A percentile compares a stretch with the other conserved stretches of the same genome.
Evolutionary conservation across 371 early-diverging fungal genomes (phyloP).

Genomic region (Rhizopus sp.): DNA sequence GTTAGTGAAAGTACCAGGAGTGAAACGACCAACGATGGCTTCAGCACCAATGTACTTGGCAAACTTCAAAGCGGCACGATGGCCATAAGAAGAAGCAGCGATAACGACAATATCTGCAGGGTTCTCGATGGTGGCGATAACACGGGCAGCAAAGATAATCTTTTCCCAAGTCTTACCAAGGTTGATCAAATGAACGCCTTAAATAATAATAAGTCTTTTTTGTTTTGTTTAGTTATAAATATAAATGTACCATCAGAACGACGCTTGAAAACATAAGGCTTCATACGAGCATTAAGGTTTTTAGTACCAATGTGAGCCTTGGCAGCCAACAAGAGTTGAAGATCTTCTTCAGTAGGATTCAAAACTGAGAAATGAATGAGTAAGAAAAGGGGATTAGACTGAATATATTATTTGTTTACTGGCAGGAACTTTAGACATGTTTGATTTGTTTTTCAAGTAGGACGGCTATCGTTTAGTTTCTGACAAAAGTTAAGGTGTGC

Average conservation of each 20-base stretch:
- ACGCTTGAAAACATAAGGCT: conserved; percentile 91
- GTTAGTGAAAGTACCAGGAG: conserved; percentile 99
- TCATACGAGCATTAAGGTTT: conserved; percentile 90
- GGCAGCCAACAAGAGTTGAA: conserved; percentile 90
- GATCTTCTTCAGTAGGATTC: conserved; percentile 84
- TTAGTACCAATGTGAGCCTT: conserved; percentile 88
- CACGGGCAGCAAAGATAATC: conserved; percentile 96
- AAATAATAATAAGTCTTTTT: neutral
- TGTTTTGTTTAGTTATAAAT: neutral
- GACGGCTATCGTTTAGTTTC: conserved; percentile 34
- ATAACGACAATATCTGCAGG: conserved; percentile 95
- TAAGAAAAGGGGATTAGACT: neutral
- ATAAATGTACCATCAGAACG: conserved; percentile 77
- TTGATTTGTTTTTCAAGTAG: conserved; percentile 15
- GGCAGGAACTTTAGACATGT: conserved; percentile 33
- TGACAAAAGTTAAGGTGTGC: conserved; percentile 33
- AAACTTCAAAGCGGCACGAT: conserved; percentile 98
- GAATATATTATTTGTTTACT: conserved; percentile 7
- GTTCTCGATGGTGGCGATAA: conserved; percentile 96
- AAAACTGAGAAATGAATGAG: conserved; percentile 31
- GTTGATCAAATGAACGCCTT: conserved; percentile 84
- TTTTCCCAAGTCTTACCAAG: conserved; percentile 99
- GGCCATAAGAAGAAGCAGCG: conserved; percentile 96
- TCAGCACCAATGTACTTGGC: conserved; percentile 96
- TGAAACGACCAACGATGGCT: conserved; percentile 99